These are phyloP conservation scores for Phytophthora meadii DNA, from an alignment of 352 stramenopile genomes.

Conservation along the genomic window DNA sequence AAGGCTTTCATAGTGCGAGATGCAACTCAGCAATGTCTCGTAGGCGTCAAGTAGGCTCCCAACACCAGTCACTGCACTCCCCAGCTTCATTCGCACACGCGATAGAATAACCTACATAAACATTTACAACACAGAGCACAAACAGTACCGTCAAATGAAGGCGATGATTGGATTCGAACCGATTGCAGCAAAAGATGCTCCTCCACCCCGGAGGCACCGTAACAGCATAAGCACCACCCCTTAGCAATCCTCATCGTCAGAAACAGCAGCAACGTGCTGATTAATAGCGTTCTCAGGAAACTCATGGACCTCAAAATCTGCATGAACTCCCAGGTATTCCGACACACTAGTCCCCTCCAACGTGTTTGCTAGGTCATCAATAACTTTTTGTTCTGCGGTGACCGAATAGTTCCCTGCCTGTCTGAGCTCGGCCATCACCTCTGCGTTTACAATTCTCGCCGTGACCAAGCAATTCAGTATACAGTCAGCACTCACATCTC, in stretches of 20 bases:
- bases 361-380: conserved; percentile 7
- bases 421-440: neutral
- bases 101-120: too few species aligned
- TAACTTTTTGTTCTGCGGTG: neutral
- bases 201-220: neutral
- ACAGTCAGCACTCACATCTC: conserved; percentile 6
- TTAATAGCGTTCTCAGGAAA: neutral
- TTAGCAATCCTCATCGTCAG: neutral
- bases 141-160: too few species aligned
- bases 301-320: conserved; percentile 7
- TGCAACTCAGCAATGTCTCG: too few species aligned
- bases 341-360: neutral
- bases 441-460: conserved; percentile 4
- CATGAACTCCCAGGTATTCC: conserved; percentile 13
- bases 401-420: neutral
- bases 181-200: neutral
- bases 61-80: too few species aligned
- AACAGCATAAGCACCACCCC: too few species aligned
- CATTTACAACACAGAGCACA: too few species aligned
- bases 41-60: too few species aligned
- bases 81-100: too few species aligned
- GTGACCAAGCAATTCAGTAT: conserved; percentile 9
- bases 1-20: too few species aligned
- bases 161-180: too few species aligned
- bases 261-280: neutral